Conservation (phyloP, 2,329 filamentous ascomycete species). For the Thelonectria olida region DNA sequence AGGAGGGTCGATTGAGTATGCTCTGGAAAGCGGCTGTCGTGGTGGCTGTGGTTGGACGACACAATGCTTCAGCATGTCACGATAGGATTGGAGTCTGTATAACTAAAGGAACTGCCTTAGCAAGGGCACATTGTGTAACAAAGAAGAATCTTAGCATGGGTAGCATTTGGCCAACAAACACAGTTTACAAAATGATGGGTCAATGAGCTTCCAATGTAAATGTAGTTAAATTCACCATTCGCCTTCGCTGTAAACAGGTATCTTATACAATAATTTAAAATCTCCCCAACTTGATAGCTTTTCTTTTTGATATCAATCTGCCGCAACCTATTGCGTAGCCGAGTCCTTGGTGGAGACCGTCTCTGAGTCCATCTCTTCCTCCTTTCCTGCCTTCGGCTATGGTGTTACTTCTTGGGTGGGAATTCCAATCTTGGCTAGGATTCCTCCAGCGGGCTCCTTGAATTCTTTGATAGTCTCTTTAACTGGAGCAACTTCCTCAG, state of each 20-base stretch:
- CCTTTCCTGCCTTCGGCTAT: constrained; percentile 9
- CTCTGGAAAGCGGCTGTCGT: background rate
- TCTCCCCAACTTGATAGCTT: constrained; percentile 25
- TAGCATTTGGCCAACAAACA: constrained; percentile 21
- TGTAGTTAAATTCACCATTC: constrained; percentile 42
- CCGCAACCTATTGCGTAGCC: constrained; percentile 27
- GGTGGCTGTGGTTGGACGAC: constrained; percentile 14
- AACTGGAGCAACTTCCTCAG: background rate
- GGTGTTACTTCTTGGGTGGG: constrained; percentile 17
- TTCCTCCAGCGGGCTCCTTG: background rate
- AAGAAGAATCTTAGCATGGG: constrained; percentile 26
- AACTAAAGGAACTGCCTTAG: constrained; percentile 36
- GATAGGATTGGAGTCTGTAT: constrained; percentile 37
- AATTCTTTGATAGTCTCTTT: background rate
- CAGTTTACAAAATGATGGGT: constrained; percentile 14
- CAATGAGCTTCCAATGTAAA: constrained; percentile 25
- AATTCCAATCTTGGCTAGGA: constrained; percentile 14
- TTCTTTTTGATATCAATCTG: constrained; percentile 31
- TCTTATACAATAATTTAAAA: constrained; percentile 41
- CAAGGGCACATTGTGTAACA: constrained; percentile 36
- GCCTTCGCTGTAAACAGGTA: constrained; percentile 45
- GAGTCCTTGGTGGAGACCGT: constrained; percentile 19
- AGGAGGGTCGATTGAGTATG: background rate
- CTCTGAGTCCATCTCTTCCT: constrained; percentile 16
- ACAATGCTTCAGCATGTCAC: constrained; percentile 28